Evolutionary conservation across 257 asterid species (phyloP), one percentile per base, ranked within the genome.

Genomic region (Capsicum pubescens): DNA sequence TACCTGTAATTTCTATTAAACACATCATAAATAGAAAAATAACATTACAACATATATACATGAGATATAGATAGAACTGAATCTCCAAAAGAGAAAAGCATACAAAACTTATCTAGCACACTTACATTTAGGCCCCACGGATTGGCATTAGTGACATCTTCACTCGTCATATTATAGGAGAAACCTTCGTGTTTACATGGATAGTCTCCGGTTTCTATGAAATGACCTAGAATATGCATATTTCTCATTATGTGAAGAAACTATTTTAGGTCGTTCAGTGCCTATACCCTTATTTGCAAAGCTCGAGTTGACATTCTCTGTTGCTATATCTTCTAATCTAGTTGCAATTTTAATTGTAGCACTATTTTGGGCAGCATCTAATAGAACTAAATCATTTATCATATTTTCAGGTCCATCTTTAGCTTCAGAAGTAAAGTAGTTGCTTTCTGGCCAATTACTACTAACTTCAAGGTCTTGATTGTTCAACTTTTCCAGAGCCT

Each of bases 341-440:
- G 86, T 88, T 79, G 78, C 85, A 63, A 78, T 78, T 87, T 85
- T 92, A 84, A 79, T 78, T 69, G 91, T 85, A 86, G 86, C 80
- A 84, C 74, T 86, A 83, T 74, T 83, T 80, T 84, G 86, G 82
- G 84, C 80, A 64, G 54, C 83, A 59, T 84, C 91, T 82, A 85
- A 83, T 63, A 83, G 52, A 59, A 63, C 56, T 80, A 60, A 86
- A 82, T 87, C 90, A 82, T 84, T 80, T 64, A 67, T 84, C 61
- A 84, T 84, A 46, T 84, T 80, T 26, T 26, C 1, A 26, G 32
- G 32, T 26, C 32, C 32, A 26, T 26, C 32, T 26, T 26, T 26
- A 26, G 32, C 32, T 26, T 26, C 1, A 26, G 32, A 26, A 26
- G 32, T 26, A 26, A 26, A 26, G 0, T 26, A 26, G 32, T 26